Base-by-base conservation (phyloP, 139 green algal genomes). In the Medakamo hakoo region DNA sequence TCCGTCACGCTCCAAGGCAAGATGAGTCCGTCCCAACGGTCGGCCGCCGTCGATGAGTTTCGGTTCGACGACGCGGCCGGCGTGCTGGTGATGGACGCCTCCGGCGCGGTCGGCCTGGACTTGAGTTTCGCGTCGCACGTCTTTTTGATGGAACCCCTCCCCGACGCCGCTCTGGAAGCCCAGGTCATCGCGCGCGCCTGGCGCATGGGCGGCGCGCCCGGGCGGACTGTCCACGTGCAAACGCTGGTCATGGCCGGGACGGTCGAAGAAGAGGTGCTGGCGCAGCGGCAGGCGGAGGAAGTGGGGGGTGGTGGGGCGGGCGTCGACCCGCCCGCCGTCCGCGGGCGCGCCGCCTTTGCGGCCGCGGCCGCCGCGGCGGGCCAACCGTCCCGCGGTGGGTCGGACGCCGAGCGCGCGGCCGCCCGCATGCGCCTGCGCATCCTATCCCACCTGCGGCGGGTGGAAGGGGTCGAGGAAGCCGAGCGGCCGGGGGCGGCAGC, bases 91-190 rank as follows among this genome's bases (percentile, higher is more conserved):
- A 91, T 95, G 84, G 88, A 95, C 65, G 67, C 73, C 24, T 72
- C 65, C 0, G 86, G 84, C 4, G 62, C 73, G 4, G 82, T 96
- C 28, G 92, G 92, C 0, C 77, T 98, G 32, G 92, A 97, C 71
- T 78, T 98, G 55, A 82, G 71, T 21, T 96, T 96, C 71, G 88
- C 86, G 19, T 62, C 58, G 22, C 68, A 81, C 55, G 86, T 98
- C 16, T 92, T 94, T 63, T 70, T 98, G 23, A 92, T 96, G 90
- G 92, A 98, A 76, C 92, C 92, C 0, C 71, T 98, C 27, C 74
- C 70, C n/a, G 86, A 98, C 68, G 27, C 30, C 2, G 63, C 73
- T 5, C 64, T 91, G 66, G 76, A 92, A 71, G 63, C 48, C 40
- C 79, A 94, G 77, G 76, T 98, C 1, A 67, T 94, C 0, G 79